Conservation (phyloP, 441 rosid genomes). For the Aquilaria agallochum region DNA sequence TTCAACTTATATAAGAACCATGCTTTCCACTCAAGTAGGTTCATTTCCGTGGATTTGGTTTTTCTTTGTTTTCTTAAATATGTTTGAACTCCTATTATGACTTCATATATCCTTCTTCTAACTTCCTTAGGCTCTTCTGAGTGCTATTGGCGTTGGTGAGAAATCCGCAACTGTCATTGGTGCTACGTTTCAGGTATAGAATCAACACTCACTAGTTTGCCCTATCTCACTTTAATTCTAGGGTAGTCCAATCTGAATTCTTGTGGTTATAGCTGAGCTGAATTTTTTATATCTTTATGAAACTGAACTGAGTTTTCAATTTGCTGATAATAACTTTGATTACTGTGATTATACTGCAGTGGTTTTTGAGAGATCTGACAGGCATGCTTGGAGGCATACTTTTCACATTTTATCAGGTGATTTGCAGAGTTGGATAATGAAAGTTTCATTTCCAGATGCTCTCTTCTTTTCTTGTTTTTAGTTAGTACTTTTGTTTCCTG, state of each 20-base stretch:
- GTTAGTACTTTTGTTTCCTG: not conserved
- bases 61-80: not conserved
- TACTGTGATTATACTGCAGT: slow-evolving; percentile 39
- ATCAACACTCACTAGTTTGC: not conserved
- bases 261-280: not conserved
- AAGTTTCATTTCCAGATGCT: not conserved
- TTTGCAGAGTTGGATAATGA: not conserved
- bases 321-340: slow-evolving; percentile 6
- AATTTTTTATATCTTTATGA: not conserved
- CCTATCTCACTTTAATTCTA: not conserved
- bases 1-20: slow-evolving; percentile 85
- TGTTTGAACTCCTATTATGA: too few species aligned
- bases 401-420: slow-evolving; percentile 91
- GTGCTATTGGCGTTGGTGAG: slow-evolving; percentile 98
- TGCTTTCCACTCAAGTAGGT: slow-evolving; percentile 92
- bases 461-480: not conserved
- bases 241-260: not conserved
- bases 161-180: slow-evolving; percentile 94
- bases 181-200: slow-evolving; percentile 87
- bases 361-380: slow-evolving; percentile 94
- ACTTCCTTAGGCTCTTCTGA: slow-evolving; percentile 65
- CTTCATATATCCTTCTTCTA: not conserved
- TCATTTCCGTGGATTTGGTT: slow-evolving; percentile 12
- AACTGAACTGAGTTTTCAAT: not conserved
- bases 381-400: slow-evolving; percentile 97